phyloP scores from a whole-genome alignment of 2,329 filamentous ascomycete species.

The Lasiodiplodia sp. region DNA sequence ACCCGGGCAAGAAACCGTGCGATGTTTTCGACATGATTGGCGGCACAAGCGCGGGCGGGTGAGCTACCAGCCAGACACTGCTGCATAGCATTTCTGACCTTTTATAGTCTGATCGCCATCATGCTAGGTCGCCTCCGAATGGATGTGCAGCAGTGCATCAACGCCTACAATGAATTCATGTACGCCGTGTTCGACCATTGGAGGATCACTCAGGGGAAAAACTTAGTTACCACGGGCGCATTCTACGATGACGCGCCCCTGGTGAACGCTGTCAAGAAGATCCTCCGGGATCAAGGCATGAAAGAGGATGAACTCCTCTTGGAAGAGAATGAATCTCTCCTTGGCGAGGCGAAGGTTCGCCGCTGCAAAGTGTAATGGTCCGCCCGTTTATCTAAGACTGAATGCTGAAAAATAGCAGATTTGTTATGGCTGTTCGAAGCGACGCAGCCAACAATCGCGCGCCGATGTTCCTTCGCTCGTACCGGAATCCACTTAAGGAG shows the following conservation, averaged over 20 bases:
- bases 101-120: slow-evolving; percentile 33
- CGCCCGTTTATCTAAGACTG: not conserved
- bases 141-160: slow-evolving; percentile 31
- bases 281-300: slow-evolving; percentile 3
- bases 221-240: not conserved
- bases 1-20: not conserved
- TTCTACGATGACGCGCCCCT: slow-evolving; percentile 29
- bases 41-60: slow-evolving; percentile 1
- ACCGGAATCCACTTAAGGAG: slow-evolving; percentile 13
- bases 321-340: not conserved
- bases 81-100: no score
- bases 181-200: slow-evolving; percentile 31
- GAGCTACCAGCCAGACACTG: not conserved
- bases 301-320: slow-evolving; percentile 11
- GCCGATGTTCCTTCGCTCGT: not conserved
- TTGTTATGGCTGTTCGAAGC: not conserved
- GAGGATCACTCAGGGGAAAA: slow-evolving; percentile 1
- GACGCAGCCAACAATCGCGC: slow-evolving; percentile 28
- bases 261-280: slow-evolving; percentile 27
- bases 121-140: slow-evolving; percentile 36
- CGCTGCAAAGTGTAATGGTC: not conserved
- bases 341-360: not conserved
- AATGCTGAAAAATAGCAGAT: not conserved
- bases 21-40: slow-evolving; percentile 17
- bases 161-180: slow-evolving; percentile 32